Conservation (phyloP, 139 green algal species). For the Picochlorum costavermella region DNA sequence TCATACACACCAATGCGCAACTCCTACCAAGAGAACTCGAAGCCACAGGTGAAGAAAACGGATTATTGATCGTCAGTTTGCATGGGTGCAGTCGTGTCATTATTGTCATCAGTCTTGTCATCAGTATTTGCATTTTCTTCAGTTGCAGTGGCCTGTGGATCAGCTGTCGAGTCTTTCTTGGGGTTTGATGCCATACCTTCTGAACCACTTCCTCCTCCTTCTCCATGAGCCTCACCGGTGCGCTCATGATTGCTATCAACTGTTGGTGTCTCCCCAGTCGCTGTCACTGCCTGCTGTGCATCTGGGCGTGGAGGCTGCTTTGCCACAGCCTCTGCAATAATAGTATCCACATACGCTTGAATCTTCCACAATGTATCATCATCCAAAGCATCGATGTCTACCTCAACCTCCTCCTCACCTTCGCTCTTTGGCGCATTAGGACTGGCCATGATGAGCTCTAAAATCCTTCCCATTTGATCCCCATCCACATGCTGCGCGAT, state of each 20-base stretch:
- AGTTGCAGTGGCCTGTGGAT: neutral
- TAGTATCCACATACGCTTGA: slow-evolving; percentile 31
- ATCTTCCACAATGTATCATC: slow-evolving; percentile 49
- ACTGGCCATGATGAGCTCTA: slow-evolving; percentile 47
- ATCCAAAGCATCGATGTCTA: slow-evolving; percentile 51
- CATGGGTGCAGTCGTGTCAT: too few relatives aligned
- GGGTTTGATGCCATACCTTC: slow-evolving; percentile 4
- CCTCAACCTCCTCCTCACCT: slow-evolving; percentile 51
- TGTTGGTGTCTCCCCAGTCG: neutral
- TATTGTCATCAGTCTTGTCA: neutral
- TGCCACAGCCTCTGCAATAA: slow-evolving; percentile 1
- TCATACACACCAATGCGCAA: neutral
- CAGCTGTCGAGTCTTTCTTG: neutral
- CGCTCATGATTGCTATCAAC: neutral
- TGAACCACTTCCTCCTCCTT: slow-evolving; percentile 2
- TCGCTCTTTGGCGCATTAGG: slow-evolving; percentile 22
- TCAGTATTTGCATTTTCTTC: neutral
- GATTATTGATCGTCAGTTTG: too few relatives aligned
- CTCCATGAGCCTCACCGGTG: neutral
- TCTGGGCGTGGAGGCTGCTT: slow-evolving; percentile 1
- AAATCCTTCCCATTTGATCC: slow-evolving; percentile 37
- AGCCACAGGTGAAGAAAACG: too few relatives aligned
- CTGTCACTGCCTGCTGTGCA: neutral
- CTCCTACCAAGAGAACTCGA: neutral
- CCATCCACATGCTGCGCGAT: slow-evolving; percentile 26